Evolutionary conservation across 306 rosid species (phyloP), one percentile per base, ranked within the genome.

Genomic region (Medicago arabica): DNA sequence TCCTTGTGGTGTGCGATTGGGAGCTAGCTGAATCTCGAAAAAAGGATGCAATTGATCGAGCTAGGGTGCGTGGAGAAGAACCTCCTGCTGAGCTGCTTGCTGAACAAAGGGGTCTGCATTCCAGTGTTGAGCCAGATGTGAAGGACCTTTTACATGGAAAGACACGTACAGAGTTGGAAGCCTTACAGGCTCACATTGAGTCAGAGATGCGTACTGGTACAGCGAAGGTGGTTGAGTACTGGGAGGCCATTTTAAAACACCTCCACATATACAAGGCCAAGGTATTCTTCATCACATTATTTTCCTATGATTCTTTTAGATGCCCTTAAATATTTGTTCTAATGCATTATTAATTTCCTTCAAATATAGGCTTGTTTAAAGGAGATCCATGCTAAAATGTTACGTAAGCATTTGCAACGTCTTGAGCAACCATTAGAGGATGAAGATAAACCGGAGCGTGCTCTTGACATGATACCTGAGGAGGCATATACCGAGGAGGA

Each of bases 1-100:
- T 95, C 75, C 87, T 95, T 55, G 84, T 92, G 77, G 97, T 95
- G 53, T 86, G 96, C 71, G 97, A 92, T 80, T 92, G 96, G 99
- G 99, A 95, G 74, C 88, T 95, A 75, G 92, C 92, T 78, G 99
- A 90, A 88, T 96, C 96, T 82, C 90, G 83, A 28, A 95, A 89
- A 75, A 95, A 89, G 80, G 99, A 95, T 82, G 97, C 92, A 23
- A 72, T 92, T 72, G 97, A 90, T 83, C 93, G 99, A 76, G 99
- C 99, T 72, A 86, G 93, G 88, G 99, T 95, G 62, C 96, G 97
- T 43, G 99, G 99, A 75, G 97, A 95, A 86, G 91, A 89, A 81
- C 97, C 97, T 64, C 97, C 97, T 43, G 89, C 92, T 18, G 97
- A 92, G 86, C 85, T 95, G 87, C 99, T 90, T 79, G 99, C 99